A percentile compares a stretch with the other conserved stretches of the same genome.
Conservation (phyloP, 164 flowering plant species). For the Vitis vinifera region DNA sequence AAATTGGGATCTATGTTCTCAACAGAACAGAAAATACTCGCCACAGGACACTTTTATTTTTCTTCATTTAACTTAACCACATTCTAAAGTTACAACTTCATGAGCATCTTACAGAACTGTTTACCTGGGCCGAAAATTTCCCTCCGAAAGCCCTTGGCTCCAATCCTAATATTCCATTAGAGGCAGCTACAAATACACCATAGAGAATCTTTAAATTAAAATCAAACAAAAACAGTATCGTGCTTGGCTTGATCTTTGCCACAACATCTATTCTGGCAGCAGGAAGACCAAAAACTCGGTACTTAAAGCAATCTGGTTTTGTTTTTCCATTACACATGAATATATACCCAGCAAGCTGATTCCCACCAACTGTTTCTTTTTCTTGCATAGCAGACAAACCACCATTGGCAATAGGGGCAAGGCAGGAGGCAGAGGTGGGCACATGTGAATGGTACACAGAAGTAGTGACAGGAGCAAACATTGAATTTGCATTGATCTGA, state of each 20-base stretch:
- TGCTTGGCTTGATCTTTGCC: slow-evolving; percentile 24
- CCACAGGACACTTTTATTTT: no score
- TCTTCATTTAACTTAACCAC: neutral
- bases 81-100: neutral
- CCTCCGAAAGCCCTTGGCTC: slow-evolving; percentile 40
- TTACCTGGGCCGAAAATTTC: slow-evolving; percentile 41
- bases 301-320: slow-evolving; percentile 38
- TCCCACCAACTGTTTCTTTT: neutral
- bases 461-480: no score
- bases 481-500: no score
- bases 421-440: no score
- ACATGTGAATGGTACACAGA: no score
- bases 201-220: slow-evolving; percentile 35
- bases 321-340: slow-evolving; percentile 41
- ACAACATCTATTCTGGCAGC: slow-evolving; percentile 28
- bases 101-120: neutral
- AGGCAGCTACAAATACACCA: slow-evolving; percentile 34
- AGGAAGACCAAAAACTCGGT: slow-evolving; percentile 45
- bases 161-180: slow-evolving; percentile 19
- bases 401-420: no score
- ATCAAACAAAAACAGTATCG: slow-evolving; percentile 35
- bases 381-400: neutral
- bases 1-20: no score
- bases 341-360: slow-evolving; percentile 27
- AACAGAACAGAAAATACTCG: no score